Base-by-base conservation (phyloP, 257 asterid genomes). In the Primulina huaijiensis region DNA sequence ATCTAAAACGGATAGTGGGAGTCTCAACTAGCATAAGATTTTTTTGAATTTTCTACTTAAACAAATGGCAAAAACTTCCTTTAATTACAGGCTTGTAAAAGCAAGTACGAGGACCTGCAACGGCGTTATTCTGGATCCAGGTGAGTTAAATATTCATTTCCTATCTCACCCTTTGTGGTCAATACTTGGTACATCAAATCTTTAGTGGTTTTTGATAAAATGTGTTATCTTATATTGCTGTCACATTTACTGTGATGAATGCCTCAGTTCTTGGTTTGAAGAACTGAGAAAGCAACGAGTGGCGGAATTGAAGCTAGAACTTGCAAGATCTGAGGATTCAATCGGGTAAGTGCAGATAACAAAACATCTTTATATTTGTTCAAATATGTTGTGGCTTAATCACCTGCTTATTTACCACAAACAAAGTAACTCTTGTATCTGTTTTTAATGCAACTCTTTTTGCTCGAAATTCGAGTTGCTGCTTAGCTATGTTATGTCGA, bases 191-290 rank as follows among this genome's bases (percentile, higher is more conserved):
- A 14, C n/a, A 4, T 66, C 23, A 3, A 25, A 8, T 17, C 61
- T 43, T 27, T 6, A 8, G 30, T 11, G 55, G 31, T 10, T 35
- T 37, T 70, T 31, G 70, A 11, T 64, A 63, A 72, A 23, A 2
- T 8, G 57, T 31, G 4, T 40, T 2, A 43, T 16, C 67, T 56
- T 72, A 71, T 68, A 56, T 50, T 29, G 35, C 64, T 46, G 71
- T 60, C 33, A 5, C 50, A 8, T 65, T 71, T 46, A 5, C 69
- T 72, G 17, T 16, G 69, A 59, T 67, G 72, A 66, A 31, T 61
- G 38, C 68, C 67, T 69, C 80, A 93, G 99, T 78, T 82, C 85
- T 75, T 89, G 92, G 96, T 90, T 84, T 72, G 96, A 93, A 63
- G 99, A 88, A 79, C 85, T 93, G 75, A 85, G 86, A 74, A 81